Evolutionary conservation across 148 eudicot genomes (phyloP).

Genomic region (Camellia sinensis): DNA sequence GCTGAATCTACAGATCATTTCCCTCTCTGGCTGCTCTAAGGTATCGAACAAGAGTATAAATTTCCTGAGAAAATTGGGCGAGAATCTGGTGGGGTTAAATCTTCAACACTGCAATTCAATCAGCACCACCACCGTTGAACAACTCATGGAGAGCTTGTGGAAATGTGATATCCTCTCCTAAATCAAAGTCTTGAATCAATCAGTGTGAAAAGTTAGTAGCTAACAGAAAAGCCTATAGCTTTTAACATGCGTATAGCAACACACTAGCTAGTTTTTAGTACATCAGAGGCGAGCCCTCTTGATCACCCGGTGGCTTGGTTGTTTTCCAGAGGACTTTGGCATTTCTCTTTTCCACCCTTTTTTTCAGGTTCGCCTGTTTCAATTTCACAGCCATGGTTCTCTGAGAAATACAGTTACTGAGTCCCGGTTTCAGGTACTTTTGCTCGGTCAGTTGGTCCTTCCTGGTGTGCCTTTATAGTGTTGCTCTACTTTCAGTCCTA

Average conservation of each 20-base stretch:
- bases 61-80: constrained; percentile 53
- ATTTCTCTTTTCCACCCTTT: constrained; percentile 21
- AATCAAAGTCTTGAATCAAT: neutral
- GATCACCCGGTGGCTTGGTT: constrained; percentile 31
- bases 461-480: constrained; percentile 20
- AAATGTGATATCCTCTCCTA: constrained; percentile 71
- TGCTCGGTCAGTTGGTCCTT: constrained; percentile 9
- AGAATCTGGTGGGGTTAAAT: constrained; percentile 66
- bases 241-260: neutral
- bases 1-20: constrained; percentile 61
- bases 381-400: constrained; percentile 32
- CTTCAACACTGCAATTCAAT: constrained; percentile 71
- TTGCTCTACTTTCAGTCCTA: constrained; percentile 15
- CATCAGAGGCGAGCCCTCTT: constrained; percentile 26
- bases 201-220: constrained; percentile 3
- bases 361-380: constrained; percentile 64
- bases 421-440: constrained; percentile 17
- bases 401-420: constrained; percentile 27
- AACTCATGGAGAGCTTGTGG: constrained; percentile 60
- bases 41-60: constrained; percentile 63
- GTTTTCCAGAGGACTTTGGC: constrained; percentile 48
- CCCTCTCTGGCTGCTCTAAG: constrained; percentile 67
- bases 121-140: constrained; percentile 46
- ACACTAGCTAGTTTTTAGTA: constrained; percentile 23
- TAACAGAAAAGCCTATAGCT: neutral